Evolutionary conservation across 352 stramenopile genomes (phyloP).

Genomic region (Pythium rishiriense): DNA sequence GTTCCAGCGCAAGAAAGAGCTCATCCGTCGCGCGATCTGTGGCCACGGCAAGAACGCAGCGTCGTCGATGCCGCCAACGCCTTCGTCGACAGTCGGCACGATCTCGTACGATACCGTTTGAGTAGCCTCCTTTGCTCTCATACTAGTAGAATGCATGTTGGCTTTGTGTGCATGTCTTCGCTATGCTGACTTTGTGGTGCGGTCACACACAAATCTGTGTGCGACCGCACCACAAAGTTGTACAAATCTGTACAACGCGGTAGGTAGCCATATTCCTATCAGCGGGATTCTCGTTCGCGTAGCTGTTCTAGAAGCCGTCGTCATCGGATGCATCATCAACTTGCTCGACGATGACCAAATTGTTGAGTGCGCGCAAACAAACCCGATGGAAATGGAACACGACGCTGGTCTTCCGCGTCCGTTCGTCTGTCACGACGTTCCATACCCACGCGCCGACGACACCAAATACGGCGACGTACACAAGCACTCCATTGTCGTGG

Average conservation of each 20-base stretch:
- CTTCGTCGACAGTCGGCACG: slow-evolving; percentile 20
- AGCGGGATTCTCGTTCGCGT: neutral
- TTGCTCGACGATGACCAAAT: slow-evolving; percentile 21
- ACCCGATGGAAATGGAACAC: slow-evolving; percentile 22
- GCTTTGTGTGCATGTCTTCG: slow-evolving; percentile 4
- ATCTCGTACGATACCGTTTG: slow-evolving; percentile 26
- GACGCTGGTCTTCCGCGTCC: slow-evolving; percentile 19
- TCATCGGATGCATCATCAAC: slow-evolving; percentile 19
- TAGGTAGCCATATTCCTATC: neutral
- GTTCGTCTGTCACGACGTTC: slow-evolving; percentile 23
- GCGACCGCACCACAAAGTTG: neutral
- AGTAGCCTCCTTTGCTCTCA: neutral
- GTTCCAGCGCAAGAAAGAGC: slow-evolving; percentile 85
- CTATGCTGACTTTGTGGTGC: neutral
- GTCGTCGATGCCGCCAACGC: slow-evolving; percentile 30
- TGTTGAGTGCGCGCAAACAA: slow-evolving; percentile 10
- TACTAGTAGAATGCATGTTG: slow-evolving; percentile 18
- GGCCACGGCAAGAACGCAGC: slow-evolving; percentile 50
- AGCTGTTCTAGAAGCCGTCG: slow-evolving; percentile 3
- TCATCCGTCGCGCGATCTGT: slow-evolving; percentile 83
- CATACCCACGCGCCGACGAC: slow-evolving; percentile 23
- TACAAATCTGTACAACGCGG: neutral
- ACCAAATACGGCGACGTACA: slow-evolving; percentile 24
- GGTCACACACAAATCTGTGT: too few relatives aligned
- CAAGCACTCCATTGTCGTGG: slow-evolving; percentile 9